These are phyloP conservation scores for Trametes sp. DNA, from an alignment of 1,284 basidiomycete genomes.

Conservation along the genomic window DNA sequence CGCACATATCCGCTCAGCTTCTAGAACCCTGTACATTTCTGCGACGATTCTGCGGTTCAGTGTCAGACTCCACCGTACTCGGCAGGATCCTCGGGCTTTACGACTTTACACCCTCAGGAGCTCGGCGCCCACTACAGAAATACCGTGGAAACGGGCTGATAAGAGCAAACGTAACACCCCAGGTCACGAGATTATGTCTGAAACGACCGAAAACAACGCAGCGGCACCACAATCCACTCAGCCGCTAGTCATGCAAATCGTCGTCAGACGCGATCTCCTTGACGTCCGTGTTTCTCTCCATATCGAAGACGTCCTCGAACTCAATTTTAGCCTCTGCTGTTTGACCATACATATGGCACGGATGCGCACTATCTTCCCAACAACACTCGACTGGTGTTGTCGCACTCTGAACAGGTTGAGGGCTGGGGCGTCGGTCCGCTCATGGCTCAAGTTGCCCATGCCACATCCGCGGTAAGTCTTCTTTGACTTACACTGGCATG, in stretches of 20 bases:
- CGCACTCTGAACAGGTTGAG: conserved; percentile 42
- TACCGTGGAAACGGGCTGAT: too few species aligned
- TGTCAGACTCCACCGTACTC: too few species aligned
- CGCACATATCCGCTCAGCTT: too few species aligned
- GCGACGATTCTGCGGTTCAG: too few species aligned
- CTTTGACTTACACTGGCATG: background rate
- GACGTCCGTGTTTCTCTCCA: conserved; percentile 42
- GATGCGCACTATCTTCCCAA: background rate
- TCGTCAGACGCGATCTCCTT: conserved; percentile 53
- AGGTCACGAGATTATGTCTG: too few species aligned
- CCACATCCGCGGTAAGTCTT: conserved; percentile 51
- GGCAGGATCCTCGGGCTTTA: too few species aligned
- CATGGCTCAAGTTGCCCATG: conserved; percentile 63
- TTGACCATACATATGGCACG: background rate
- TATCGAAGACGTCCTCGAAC: background rate
- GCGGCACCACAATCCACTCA: background rate
- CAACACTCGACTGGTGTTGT: background rate
- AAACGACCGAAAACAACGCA: too few species aligned
- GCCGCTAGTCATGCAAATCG: conserved; percentile 53
- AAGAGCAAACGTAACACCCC: background rate
- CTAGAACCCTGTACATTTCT: too few species aligned
- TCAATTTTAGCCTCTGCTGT: background rate
- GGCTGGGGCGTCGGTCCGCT: conserved; percentile 62
- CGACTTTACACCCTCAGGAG: too few species aligned
- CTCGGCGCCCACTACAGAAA: too few species aligned